Evolutionary conservation across 1,284 basidiomycete species (phyloP).

Genomic region (Volvariella volvacea): DNA sequence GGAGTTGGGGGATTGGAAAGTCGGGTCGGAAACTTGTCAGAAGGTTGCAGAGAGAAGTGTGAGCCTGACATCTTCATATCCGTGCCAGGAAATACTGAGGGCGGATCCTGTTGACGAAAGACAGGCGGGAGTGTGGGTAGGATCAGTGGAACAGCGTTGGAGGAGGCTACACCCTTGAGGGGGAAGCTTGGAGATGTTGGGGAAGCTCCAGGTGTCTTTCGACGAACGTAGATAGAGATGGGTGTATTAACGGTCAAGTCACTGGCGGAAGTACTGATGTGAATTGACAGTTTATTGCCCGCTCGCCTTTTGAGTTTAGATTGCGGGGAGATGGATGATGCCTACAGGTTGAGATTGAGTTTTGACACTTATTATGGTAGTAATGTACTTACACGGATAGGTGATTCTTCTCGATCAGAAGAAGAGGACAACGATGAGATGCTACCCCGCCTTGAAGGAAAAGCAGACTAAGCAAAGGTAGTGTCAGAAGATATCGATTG

Average conservation of each 20-base stretch:
- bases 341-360: too few species aligned
- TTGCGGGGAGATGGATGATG: slow-evolving; percentile 25
- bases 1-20: too few species aligned
- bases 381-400: slow-evolving; percentile 23
- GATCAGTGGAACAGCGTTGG: slow-evolving; percentile 41
- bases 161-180: slow-evolving; percentile 28
- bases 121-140: slow-evolving; percentile 51
- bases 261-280: slow-evolving; percentile 35
- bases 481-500: slow-evolving; percentile 7
- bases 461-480: slow-evolving; percentile 20
- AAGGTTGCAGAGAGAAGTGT: too few species aligned
- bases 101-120: slow-evolving; percentile 17
- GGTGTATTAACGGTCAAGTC: slow-evolving; percentile 52
- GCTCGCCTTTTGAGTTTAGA: slow-evolving; percentile 33
- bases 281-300: slow-evolving; percentile 32
- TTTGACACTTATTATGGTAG: background rate
- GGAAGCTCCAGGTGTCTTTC: slow-evolving; percentile 67
- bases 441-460: slow-evolving; percentile 30
- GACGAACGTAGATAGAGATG: slow-evolving; percentile 70
- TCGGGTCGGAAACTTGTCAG: too few species aligned
- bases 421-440: slow-evolving; percentile 35
- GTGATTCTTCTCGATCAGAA: slow-evolving; percentile 30
- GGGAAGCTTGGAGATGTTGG: slow-evolving; percentile 62
- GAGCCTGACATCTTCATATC: too few species aligned
- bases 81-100: background rate